These are phyloP conservation scores for Xylaria sp. DNA, from an alignment of 2,329 filamentous ascomycete genomes.

Conservation along the genomic window DNA sequence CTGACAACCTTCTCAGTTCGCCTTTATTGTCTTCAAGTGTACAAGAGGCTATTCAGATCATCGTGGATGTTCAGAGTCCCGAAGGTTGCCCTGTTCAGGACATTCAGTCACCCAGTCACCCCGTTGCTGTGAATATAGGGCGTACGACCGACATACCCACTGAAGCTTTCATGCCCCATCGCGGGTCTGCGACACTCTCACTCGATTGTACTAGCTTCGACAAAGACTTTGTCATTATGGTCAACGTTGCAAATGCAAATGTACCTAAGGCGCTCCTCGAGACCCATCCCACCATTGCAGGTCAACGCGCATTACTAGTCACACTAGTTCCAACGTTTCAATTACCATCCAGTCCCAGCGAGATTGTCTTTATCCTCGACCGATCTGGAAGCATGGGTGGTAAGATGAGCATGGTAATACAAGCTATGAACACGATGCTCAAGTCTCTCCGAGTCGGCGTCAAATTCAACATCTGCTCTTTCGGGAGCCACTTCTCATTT, in stretches of 20 bases:
- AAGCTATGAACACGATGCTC: constrained; percentile 32
- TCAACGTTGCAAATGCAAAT: constrained; percentile 15
- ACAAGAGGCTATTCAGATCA: constrained; percentile 19
- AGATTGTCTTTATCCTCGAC: constrained; percentile 32
- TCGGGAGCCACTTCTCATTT: constrained; percentile 18
- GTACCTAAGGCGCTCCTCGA: constrained; percentile 29
- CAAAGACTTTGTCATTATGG: constrained; percentile 25
- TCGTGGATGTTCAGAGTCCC: constrained; percentile 20
- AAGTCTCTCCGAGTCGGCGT: constrained; percentile 30
- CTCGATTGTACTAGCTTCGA: constrained; percentile 17
- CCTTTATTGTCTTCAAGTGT: neutral
- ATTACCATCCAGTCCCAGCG: constrained; percentile 3
- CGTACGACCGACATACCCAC: constrained; percentile 23
- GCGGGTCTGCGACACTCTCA: constrained; percentile 28
- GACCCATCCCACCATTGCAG: constrained; percentile 22
- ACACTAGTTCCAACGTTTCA: constrained; percentile 28
- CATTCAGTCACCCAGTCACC: constrained; percentile 29
- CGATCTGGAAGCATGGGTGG: constrained; percentile 30
- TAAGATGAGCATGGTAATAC: constrained; percentile 27
- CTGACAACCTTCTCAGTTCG: constrained; percentile 11
- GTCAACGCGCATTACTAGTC: constrained; percentile 24
- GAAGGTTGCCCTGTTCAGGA: constrained; percentile 22
- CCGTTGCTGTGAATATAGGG: constrained; percentile 21
- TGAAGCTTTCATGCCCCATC: constrained; percentile 15
- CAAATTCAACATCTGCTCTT: constrained; percentile 36